Base-by-base conservation (phyloP, 208 protist genomes). In the Acanthamoeba polyphaga region DNA sequence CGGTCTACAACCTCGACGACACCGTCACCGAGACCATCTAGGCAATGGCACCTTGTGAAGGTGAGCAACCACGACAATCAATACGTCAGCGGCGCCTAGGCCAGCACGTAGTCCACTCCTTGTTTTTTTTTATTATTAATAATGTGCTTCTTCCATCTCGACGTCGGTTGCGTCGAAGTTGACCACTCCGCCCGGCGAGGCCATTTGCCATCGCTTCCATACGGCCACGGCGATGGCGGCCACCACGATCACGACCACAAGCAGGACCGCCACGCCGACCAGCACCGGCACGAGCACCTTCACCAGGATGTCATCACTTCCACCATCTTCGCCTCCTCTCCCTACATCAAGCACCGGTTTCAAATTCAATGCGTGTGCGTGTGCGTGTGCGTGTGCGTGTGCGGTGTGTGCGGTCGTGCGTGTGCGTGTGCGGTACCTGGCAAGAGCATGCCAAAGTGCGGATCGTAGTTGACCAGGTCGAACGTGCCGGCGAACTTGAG, bases 281-380 rank as follows among this genome's bases (percentile, higher is more conserved):
- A 80, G 70, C 70, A 80, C 70, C 29, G 70, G 70, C 34, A 49
- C 70, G 29, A 80, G 70, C 38, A 80, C 38, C 70, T 80, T 38
- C 24, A 80, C 70, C 29, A 80, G 70, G 1, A 51, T n/a, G 34
- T 34, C 29, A 12, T 80, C 70, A 80, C 32, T 13, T 1, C 34
- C 38, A 12, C 70, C 70, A 49, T 68, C 62, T n/a, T 80, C 27
- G n/a, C 68, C 70, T 80, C 70, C 70, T 46, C 7, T 19, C 19
- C 70, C 70, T 34, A 5, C 32, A 17, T 34, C 68, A 76, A 17
- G n/a, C 38, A 46, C 8, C 29, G 60, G 43, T 49, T 49, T 49
- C 5, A 58, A 19, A 19, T 1, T 58, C 53, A 58, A 15, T 58
- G 53, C 2, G 53, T 19, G 9, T 12, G 53, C 53, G 7, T n/a